Conservation (phyloP, 257 asterid species). For the Solanum gracilifrons region DNA sequence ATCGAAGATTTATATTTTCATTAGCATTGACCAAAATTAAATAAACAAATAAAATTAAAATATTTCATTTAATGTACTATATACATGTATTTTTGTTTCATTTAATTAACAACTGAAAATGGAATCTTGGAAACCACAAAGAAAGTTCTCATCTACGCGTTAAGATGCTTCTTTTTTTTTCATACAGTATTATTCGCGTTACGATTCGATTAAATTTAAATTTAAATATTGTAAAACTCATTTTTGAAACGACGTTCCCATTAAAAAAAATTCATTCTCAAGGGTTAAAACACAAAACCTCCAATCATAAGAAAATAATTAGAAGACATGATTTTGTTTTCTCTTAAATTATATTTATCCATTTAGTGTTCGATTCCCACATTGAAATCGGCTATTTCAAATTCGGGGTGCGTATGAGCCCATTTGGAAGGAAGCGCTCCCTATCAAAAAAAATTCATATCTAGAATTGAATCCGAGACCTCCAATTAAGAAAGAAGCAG, state of each 20-base stretch:
- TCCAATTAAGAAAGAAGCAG: neutral
- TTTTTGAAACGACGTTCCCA: no score
- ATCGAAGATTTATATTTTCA: slow-evolving; percentile 2
- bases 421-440: neutral
- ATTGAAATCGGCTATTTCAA: neutral
- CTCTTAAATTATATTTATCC: no score
- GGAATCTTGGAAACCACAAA: slow-evolving; percentile 20
- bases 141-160: slow-evolving; percentile 32
- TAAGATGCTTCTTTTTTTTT: slow-evolving; percentile 4
- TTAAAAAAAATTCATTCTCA: no score
- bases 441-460: no score
- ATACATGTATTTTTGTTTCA: neutral
- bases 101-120: neutral
- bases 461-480: neutral
- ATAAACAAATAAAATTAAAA: neutral
- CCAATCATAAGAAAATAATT: neutral
- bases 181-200: no score
- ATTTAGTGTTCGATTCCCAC: neutral
- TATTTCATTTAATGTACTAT: neutral
- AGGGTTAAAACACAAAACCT: neutral
- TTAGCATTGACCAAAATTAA: neutral
- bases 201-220: neutral
- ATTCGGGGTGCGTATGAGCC: fast-evolving
- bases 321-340: no score
- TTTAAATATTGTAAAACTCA: no score